phyloP scores from a whole-genome alignment of 116 monocot genomes.

The Cymodocea nodosa region DNA sequence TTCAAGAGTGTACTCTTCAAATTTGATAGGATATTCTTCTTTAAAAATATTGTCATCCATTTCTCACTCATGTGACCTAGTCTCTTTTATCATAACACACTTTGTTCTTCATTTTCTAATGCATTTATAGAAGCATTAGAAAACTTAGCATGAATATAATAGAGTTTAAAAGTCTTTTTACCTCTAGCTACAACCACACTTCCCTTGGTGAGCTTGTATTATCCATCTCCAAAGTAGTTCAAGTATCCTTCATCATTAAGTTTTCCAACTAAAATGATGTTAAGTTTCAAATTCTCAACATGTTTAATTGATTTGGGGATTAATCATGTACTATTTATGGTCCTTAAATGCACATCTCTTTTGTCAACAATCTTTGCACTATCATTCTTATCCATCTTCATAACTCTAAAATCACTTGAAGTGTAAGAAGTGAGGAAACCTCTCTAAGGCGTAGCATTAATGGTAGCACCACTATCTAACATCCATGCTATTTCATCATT shows the following conservation, averaged over 20 bases:
- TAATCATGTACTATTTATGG: too few relatives aligned
- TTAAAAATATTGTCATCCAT: too few relatives aligned
- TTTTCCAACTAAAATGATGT: not conserved
- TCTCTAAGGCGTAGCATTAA: too few relatives aligned
- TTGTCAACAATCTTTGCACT: not conserved
- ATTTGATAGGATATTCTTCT: too few relatives aligned
- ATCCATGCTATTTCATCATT: not conserved
- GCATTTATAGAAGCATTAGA: too few relatives aligned
- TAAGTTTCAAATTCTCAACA: not conserved
- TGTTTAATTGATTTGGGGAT: too few relatives aligned
- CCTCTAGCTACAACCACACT: not conserved
- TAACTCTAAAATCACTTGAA: constrained; percentile 1
- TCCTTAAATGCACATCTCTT: too few relatives aligned
- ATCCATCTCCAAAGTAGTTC: not conserved
- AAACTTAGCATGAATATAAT: too few relatives aligned
- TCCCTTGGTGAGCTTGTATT: constrained; percentile 1
- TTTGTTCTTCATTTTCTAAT: too few relatives aligned
- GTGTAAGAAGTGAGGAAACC: not conserved
- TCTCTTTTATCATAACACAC: too few relatives aligned
- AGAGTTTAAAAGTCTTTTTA: too few relatives aligned
- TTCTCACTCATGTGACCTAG: too few relatives aligned
- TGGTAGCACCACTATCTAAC: not conserved
- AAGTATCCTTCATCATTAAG: constrained; percentile 3
- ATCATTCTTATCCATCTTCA: constrained; percentile 1
- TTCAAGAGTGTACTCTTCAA: not conserved